phyloP scores from a whole-genome alignment of 2,329 filamentous ascomycete species.

The Microdochium paspali region DNA sequence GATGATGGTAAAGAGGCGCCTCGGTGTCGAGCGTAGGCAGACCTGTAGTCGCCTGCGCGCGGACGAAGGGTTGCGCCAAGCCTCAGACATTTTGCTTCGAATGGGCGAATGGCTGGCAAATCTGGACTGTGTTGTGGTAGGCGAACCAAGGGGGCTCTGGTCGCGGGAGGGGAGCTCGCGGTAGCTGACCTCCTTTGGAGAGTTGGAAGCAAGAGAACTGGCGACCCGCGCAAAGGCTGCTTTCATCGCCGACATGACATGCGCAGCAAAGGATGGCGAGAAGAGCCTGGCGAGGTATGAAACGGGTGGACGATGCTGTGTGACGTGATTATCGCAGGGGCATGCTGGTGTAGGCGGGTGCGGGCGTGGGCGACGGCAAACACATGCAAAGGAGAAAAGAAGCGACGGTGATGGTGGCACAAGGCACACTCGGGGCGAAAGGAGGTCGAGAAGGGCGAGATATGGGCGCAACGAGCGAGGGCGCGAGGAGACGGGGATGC shows the following conservation, averaged over 20 bases:
- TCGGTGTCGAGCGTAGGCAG: conserved; percentile 13
- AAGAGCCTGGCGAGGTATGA: too few relatives aligned
- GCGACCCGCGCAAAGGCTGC: conserved; percentile 10
- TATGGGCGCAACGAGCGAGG: too few relatives aligned
- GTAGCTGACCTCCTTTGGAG: conserved; percentile 9
- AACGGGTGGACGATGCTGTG: too few relatives aligned
- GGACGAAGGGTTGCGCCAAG: conserved; percentile 9
- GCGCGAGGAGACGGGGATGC: too few relatives aligned
- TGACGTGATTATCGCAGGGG: too few relatives aligned
- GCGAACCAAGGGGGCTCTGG: conserved; percentile 9
- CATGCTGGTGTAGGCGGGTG: too few relatives aligned
- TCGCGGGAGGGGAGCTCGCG: conserved; percentile 14
- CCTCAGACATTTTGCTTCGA: conserved; percentile 9
- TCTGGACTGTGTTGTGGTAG: conserved; percentile 5
- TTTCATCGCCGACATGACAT: conserved; percentile 5
- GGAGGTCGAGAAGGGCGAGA: too few relatives aligned
- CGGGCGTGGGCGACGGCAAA: too few relatives aligned
- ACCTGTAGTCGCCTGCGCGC: conserved; percentile 9
- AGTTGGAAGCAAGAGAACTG: conserved; percentile 5
- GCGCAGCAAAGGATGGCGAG: background rate
- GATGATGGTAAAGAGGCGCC: conserved; percentile 10
- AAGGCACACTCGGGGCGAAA: too few relatives aligned
- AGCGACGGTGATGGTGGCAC: too few relatives aligned
- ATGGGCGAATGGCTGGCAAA: conserved; percentile 7
- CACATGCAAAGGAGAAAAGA: too few relatives aligned